These are phyloP conservation scores for Dioszegia crocea DNA, from an alignment of 768 basidiomycete genomes.

Conservation along the genomic window DNA sequence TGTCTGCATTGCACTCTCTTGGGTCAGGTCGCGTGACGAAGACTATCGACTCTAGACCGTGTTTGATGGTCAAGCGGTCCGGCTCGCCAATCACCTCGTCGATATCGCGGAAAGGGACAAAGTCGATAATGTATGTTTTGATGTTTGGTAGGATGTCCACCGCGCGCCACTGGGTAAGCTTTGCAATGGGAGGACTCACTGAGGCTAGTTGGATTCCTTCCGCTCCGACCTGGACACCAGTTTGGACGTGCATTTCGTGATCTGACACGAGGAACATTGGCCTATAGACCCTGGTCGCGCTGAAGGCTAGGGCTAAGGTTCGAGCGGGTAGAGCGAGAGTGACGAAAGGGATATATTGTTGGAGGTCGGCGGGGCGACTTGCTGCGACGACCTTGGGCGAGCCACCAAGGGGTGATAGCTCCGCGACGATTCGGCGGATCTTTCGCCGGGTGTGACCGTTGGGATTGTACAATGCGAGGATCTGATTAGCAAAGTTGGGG, in stretches of 20 bases:
- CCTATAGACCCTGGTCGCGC: slow-evolving; percentile 38
- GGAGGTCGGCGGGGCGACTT: slow-evolving; percentile 34
- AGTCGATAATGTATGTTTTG: slow-evolving; percentile 73
- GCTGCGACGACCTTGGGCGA: slow-evolving; percentile 17
- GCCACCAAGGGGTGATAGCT: slow-evolving; percentile 17
- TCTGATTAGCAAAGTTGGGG: slow-evolving; percentile 13
- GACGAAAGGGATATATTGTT: slow-evolving; percentile 37
- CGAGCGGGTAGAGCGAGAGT: slow-evolving; percentile 32
- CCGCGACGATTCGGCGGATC: slow-evolving; percentile 23
- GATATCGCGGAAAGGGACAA: slow-evolving; percentile 72
- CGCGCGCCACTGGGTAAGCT: slow-evolving; percentile 54
- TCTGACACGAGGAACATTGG: slow-evolving; percentile 40
- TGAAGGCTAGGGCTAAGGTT: slow-evolving; percentile 38
- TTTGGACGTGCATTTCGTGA: slow-evolving; percentile 67
- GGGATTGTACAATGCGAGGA: slow-evolving; percentile 38
- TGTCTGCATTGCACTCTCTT: background rate
- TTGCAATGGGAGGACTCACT: slow-evolving; percentile 15
- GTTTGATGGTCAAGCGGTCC: slow-evolving; percentile 46
- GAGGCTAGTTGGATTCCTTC: slow-evolving; percentile 42
- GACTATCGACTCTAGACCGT: slow-evolving; percentile 26
- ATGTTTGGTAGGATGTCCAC: slow-evolving; percentile 64
- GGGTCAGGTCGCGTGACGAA: slow-evolving; percentile 33
- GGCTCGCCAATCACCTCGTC: slow-evolving; percentile 82
- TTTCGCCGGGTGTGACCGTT: slow-evolving; percentile 32
- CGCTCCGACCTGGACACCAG: slow-evolving; percentile 56